These are phyloP conservation scores for Knoxdaviesia proteae DNA, from an alignment of 2,329 filamentous ascomycete species.

Conservation along the genomic window DNA sequence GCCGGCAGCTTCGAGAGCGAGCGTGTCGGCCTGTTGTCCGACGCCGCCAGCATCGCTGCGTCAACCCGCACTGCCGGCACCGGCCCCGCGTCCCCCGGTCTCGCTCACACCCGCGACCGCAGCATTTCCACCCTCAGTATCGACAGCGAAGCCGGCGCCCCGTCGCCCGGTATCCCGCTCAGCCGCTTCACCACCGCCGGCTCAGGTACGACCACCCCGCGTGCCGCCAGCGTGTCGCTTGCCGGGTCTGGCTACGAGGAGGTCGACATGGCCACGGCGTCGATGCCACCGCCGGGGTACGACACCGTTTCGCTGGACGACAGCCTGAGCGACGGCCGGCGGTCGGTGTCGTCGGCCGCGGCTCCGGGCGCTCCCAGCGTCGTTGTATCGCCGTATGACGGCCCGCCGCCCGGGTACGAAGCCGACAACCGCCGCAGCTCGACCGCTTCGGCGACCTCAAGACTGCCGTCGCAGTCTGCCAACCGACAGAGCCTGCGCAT, in stretches of 20 bases:
- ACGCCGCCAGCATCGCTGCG: conserved; percentile 41
- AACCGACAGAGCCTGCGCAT: no score
- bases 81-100: conserved; percentile 11
- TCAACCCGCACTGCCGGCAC: conserved; percentile 11
- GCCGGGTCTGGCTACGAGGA: conserved; percentile 32
- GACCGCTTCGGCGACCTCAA: no score
- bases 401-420: conserved; percentile 29
- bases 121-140: conserved; percentile 37
- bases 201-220: neutral
- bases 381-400: conserved; percentile 20
- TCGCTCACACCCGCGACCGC: conserved; percentile 19
- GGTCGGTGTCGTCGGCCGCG: no score
- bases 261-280: conserved; percentile 26
- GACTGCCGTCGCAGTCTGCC: no score
- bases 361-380: no score
- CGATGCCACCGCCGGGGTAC: conserved; percentile 29
- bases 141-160: conserved; percentile 18
- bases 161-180: conserved; percentile 13
- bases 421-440: no score
- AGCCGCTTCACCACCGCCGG: conserved; percentile 10
- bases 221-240: conserved; percentile 6
- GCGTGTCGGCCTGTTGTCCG: conserved; percentile 47
- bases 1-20: conserved; percentile 58
- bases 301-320: conserved; percentile 25
- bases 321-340: conserved; percentile 11